Base-by-base conservation (phyloP, 192 early-diverging fungal species). In the Coemansia aciculifera region DNA sequence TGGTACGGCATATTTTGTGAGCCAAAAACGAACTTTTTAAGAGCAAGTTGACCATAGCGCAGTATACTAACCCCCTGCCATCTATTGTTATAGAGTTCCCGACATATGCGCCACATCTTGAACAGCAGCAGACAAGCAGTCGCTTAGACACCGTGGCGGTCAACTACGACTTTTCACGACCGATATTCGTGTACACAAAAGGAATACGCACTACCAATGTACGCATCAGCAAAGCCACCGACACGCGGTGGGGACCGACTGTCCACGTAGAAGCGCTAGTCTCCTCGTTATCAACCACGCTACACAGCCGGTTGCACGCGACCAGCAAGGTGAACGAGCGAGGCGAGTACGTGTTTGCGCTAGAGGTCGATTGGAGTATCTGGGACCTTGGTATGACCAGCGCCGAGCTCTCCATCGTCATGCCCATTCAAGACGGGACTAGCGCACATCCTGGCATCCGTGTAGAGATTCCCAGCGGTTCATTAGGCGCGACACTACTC, bases 301-400 rank as follows among this genome's bases (percentile, higher is more conserved):
- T 81, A 11, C 68, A 73, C 65, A 42, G 37, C 40, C 66, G 79
- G 15, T 34, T 76, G 17, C 74, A 62, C 36, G 65, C 52, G n/a
- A 68, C 27, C 19, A 78, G 75, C 64, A 59, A 19, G 1, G 32
- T 75, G 0, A 63, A 44, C 51, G 52, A 62, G 4, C 46, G 51
- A 31, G 64, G 64, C 48, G 74, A 81, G 40, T 81, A 60, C 48
- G 54, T 34, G 29, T 62, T 83, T 37, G 48, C 19, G 19, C 46
- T 83, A 7, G 43, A 67, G 7, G 72, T 83, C 36, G 80, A 75
- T 60, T 57, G 72, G 66, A 83, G 80, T 31, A 51, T 83, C 23
- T 83, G 80, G 80, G 80, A 83, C 57, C 44, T 83, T 19, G 80
- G 80, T 1, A 42, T 78, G 65, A 75, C 76, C 17, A 78, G 57